phyloP scores from a whole-genome alignment of 305 asterid species.

The Solanum chacoense region DNA sequence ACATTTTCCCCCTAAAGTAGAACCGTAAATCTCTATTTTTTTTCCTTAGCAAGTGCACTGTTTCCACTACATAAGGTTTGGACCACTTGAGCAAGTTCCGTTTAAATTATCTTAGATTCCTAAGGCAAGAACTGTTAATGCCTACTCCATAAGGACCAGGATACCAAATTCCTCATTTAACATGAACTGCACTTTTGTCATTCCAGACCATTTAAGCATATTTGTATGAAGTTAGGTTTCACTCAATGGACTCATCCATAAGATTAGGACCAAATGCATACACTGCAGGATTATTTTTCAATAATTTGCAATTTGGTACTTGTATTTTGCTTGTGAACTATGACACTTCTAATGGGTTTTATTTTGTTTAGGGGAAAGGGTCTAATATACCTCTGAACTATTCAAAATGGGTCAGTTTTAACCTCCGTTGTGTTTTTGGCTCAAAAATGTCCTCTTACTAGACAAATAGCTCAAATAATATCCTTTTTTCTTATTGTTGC shows the following conservation, averaged over 20 bases:
- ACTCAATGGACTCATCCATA: background rate
- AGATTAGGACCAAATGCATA: background rate
- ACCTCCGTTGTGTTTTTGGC: background rate
- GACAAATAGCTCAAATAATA: background rate
- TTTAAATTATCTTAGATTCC: background rate
- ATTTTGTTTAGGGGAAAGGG: background rate
- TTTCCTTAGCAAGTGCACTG: background rate
- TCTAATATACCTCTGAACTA: background rate
- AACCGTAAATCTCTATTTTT: background rate
- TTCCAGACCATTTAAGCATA: background rate
- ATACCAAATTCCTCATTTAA: no score
- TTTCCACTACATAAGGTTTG: background rate
- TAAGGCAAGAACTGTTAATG: background rate
- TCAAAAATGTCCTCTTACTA: background rate
- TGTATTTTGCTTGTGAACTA: background rate
- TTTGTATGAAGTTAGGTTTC: background rate
- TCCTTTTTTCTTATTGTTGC: background rate
- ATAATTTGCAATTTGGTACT: background rate
- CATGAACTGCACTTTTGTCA: background rate
- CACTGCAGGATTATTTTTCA: background rate
- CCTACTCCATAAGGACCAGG: background rate
- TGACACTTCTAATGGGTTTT: background rate
- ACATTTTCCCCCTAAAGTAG: background rate
- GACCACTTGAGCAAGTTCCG: background rate
- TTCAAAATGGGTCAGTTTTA: background rate